Base-by-base conservation (phyloP, 495 filamentous ascomycete genomes). In the Tuber borchii region DNA sequence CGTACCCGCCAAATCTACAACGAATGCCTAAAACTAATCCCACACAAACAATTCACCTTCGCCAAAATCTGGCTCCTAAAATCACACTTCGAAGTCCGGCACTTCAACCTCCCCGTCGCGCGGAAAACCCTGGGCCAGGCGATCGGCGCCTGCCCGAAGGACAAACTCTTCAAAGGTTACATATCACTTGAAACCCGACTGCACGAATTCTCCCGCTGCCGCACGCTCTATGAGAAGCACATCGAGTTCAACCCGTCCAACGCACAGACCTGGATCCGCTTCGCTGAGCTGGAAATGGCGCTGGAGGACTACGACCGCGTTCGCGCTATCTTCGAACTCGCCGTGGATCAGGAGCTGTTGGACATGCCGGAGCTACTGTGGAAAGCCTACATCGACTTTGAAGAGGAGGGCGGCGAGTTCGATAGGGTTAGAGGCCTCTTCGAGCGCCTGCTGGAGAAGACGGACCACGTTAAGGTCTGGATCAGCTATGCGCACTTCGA, bases 381-480 rank as follows among this genome's bases (percentile, higher is more conserved):
- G 95, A 97, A 97, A 84, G 89, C 92, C 2, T 99, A 97, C 83
- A 97, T 99, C 81, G 94, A 98, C 85, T 99, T 98, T 81, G 96
- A 98, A 84, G 95, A 97, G 82, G 92, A 96, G 76, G 91, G 94
- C 83, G 91, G 90, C 73, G 93, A 97, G 84, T 97, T 93, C 84
- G 93, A 93, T 44, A 87, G 89, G 45, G 91, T 93, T 2, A 87
- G 95, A 69, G 83, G 86, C n/a, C 85, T 99, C 71, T 99, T 98
- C 85, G 95, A 98, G 85, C 89, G 95, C 39, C 87, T 99, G 37
- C 87, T 99, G 48, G 86, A 93, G 83, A 97, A 95, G 90, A 97
- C 96, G 26, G 91, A 93, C 83, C 96, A 99, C 82, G 93, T 97
- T 86, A 97, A 97, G 87, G 95, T 99, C 72, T 99, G 95, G 95